These are phyloP conservation scores for Hortiboletus flavorubellus DNA, from an alignment of 768 basidiomycete genomes.

Conservation along the genomic window DNA sequence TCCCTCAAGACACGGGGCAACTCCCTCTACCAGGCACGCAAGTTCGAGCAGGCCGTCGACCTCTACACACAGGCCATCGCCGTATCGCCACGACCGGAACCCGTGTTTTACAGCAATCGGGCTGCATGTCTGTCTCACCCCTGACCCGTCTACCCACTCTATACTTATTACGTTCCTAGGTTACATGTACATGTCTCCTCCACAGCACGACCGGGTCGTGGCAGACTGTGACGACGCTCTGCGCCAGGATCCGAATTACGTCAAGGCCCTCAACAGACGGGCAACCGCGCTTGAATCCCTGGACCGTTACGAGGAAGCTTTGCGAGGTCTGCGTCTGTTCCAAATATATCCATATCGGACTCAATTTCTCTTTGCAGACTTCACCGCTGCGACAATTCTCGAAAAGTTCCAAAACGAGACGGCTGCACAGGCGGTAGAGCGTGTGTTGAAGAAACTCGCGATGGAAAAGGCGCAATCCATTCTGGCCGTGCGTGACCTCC, in stretches of 20 bases:
- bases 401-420: slow-evolving; percentile 85
- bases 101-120: slow-evolving; percentile 95
- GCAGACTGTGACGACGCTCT: slow-evolving; percentile 89
- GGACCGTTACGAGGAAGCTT: slow-evolving; percentile 66
- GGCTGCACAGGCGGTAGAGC: slow-evolving; percentile 80
- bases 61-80: slow-evolving; percentile 75
- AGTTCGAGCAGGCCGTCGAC: slow-evolving; percentile 56
- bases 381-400: slow-evolving; percentile 93
- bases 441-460: slow-evolving; percentile 85
- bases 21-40: slow-evolving; percentile 58
- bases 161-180: slow-evolving; percentile 41
- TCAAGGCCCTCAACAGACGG: slow-evolving; percentile 89
- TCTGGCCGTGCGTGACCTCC: slow-evolving; percentile 47
- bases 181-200: slow-evolving; percentile 88
- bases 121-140: slow-evolving; percentile 74
- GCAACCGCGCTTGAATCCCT: slow-evolving; percentile 82
- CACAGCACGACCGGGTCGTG: slow-evolving; percentile 78
- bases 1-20: slow-evolving; percentile 72
- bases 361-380: slow-evolving; percentile 51
- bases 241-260: slow-evolving; percentile 75
- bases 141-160: background rate
- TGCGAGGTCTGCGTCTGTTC: slow-evolving; percentile 57
- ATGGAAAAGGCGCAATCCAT: slow-evolving; percentile 70
- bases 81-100: slow-evolving; percentile 73
- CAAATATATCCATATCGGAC: background rate